Percentiles rank a stretch among this genome's conserved stretches.
phyloP scores from a whole-genome alignment of 2,329 filamentous ascomycete genomes.

The Aspergillus niger region DNA sequence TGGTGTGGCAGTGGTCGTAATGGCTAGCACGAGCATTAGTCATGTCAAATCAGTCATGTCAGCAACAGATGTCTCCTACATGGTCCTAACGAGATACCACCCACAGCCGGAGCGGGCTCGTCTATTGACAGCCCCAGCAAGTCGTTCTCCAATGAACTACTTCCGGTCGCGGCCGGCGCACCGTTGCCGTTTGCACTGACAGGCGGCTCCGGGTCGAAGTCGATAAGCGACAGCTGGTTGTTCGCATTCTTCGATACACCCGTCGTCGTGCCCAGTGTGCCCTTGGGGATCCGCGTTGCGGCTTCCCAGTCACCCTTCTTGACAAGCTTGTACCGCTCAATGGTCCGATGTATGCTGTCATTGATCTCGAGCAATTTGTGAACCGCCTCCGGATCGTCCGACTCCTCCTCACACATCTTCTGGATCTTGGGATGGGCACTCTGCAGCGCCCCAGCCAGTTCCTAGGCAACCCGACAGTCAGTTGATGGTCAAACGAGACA shows the following conservation, averaged over 20 bases:
- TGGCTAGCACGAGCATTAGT: conserved; percentile 37
- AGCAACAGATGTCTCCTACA: conserved; percentile 47
- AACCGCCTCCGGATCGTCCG: conserved; percentile 92
- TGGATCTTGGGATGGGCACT: conserved; percentile 98
- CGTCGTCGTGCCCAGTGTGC: conserved; percentile 70
- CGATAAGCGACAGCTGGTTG: conserved; percentile 88
- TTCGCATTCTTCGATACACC: conserved; percentile 66
- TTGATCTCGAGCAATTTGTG: conserved; percentile 96
- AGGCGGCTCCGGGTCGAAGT: conserved; percentile 69
- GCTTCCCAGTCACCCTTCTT: conserved; percentile 91
- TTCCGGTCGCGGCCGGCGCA: conserved; percentile 50
- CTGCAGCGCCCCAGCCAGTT: conserved; percentile 83
- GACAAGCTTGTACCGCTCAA: conserved; percentile 91
- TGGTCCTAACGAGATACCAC: conserved; percentile 83
- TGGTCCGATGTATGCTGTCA: conserved; percentile 95
- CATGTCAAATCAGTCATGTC: conserved; percentile 34
- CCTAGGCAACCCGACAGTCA: conserved; percentile 49
- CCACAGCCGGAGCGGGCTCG: conserved; percentile 69
- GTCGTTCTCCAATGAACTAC: conserved; percentile 80
- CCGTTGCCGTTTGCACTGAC: conserved; percentile 47
- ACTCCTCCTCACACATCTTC: conserved; percentile 99
- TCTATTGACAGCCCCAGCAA: conserved; percentile 83
- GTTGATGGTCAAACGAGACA: background rate
- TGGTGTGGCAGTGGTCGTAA: conserved; percentile 28
- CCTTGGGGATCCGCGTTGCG: conserved; percentile 79